A percentile compares a stretch with the other conserved stretches of the same genome.
Evolutionary conservation across 257 asterid species (phyloP).

Genomic region (Solanum okadae): DNA sequence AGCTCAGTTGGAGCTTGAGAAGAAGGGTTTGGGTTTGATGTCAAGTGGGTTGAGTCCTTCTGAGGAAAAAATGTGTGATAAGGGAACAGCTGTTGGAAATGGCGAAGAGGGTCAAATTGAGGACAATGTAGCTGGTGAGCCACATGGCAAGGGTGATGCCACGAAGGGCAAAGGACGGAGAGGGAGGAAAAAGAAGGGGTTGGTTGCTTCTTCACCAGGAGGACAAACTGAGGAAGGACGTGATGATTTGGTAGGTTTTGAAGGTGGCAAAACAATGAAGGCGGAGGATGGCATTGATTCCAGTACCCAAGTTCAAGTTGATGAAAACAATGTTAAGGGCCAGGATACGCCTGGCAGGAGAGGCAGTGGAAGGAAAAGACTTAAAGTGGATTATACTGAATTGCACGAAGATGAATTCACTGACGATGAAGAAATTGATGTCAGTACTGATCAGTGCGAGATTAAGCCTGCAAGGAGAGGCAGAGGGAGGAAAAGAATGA

Average conservation of each 20-base stretch:
- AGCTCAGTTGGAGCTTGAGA: background rate
- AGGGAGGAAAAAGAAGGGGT: background rate
- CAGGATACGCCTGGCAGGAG: background rate
- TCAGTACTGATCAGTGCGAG: background rate
- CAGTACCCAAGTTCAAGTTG: background rate
- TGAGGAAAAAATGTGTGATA: background rate
- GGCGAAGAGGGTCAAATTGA: background rate
- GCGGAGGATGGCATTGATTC: background rate
- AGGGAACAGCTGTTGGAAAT: background rate
- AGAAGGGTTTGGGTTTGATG: background rate
- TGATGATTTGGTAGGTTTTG: background rate
- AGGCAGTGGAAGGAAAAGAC: constrained; percentile 1
- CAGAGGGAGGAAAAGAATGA: constrained; percentile 26
- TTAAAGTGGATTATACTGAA: background rate
- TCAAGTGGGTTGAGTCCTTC: background rate
- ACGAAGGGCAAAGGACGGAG: background rate
- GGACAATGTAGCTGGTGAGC: constrained; percentile 2
- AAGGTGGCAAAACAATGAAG: background rate
- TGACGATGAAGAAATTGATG: background rate
- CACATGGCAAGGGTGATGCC: background rate
- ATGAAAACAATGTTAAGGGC: background rate
- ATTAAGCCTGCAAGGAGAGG: background rate
- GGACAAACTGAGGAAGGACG: background rate
- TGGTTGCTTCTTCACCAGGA: background rate
- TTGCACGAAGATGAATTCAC: background rate